phyloP scores from a whole-genome alignment of 345 rosid species.

The Rhizophora mangle region DNA sequence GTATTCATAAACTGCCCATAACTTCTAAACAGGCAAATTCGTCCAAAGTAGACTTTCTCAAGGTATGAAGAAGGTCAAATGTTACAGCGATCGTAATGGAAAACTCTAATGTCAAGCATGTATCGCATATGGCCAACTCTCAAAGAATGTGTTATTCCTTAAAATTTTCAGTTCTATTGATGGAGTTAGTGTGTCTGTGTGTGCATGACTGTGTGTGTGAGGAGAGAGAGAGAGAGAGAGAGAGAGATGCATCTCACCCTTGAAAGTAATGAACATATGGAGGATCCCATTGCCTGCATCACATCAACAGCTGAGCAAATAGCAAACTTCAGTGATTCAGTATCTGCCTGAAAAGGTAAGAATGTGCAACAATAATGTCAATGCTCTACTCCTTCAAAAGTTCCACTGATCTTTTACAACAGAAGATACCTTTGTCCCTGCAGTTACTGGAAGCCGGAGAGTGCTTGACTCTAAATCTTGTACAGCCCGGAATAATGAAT shows the following conservation, averaged over 20 bases:
- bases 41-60: neutral
- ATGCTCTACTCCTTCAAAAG: constrained; percentile 13
- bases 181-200: neutral
- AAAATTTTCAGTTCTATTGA: neutral
- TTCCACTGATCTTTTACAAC: constrained; percentile 4
- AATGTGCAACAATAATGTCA: constrained; percentile 18
- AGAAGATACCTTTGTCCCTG: constrained; percentile 72
- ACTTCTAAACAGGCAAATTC: constrained; percentile 3
- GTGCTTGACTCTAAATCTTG: constrained; percentile 93
- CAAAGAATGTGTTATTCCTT: neutral
- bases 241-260: constrained; percentile 48
- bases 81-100: neutral
- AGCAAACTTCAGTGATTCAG: constrained; percentile 69
- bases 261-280: constrained; percentile 59
- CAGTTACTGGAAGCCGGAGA: constrained; percentile 80
- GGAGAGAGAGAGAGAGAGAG: neutral
- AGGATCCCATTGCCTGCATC: constrained; percentile 85
- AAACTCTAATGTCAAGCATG: neutral
- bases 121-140: neutral
- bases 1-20: too few relatives aligned
- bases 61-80: neutral
- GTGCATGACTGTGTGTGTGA: too few relatives aligned
- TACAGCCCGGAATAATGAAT: constrained; percentile 71
- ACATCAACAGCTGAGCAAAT: constrained; percentile 87
- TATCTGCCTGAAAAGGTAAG: constrained; percentile 58